A percentile compares a stretch with the other conserved stretches of the same genome.
phyloP scores from a whole-genome alignment of 2,329 filamentous ascomycete species.

The Xylaria digitata region DNA sequence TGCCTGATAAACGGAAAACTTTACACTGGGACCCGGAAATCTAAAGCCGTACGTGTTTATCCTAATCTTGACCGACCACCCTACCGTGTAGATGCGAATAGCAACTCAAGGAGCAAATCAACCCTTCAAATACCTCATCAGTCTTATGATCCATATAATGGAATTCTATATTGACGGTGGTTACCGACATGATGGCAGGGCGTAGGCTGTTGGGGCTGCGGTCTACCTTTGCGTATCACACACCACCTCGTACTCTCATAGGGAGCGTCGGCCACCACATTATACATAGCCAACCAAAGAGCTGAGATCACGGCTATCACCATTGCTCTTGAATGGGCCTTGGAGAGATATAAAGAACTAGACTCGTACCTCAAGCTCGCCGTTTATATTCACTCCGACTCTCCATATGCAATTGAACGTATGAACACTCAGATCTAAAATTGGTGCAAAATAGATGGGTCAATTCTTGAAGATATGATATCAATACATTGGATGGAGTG shows the following conservation, averaged over 20 bases:
- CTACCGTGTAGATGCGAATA: no score
- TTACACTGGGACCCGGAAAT: no score
- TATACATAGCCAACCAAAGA: constrained; percentile 53
- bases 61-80: no score
- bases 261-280: no score
- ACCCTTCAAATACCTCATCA: no score
- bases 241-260: neutral
- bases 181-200: constrained; percentile 49
- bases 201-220: constrained; percentile 46
- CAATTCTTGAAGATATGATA: no score
- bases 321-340: constrained; percentile 60
- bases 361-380: constrained; percentile 35
- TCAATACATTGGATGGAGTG: no score
- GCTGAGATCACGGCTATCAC: constrained; percentile 55
- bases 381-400: constrained; percentile 53
- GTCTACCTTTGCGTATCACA: constrained; percentile 45
- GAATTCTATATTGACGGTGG: constrained; percentile 52
- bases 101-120: no score
- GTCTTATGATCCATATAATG: constrained; percentile 52
- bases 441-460: constrained; percentile 53
- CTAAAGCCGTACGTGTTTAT: no score
- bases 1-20: no score
- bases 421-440: constrained; percentile 50
- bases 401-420: constrained; percentile 51
- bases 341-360: constrained; percentile 48